Evolutionary conservation across 495 filamentous ascomycete species (phyloP).

Genomic region (Talaromyces stipitatus): DNA sequence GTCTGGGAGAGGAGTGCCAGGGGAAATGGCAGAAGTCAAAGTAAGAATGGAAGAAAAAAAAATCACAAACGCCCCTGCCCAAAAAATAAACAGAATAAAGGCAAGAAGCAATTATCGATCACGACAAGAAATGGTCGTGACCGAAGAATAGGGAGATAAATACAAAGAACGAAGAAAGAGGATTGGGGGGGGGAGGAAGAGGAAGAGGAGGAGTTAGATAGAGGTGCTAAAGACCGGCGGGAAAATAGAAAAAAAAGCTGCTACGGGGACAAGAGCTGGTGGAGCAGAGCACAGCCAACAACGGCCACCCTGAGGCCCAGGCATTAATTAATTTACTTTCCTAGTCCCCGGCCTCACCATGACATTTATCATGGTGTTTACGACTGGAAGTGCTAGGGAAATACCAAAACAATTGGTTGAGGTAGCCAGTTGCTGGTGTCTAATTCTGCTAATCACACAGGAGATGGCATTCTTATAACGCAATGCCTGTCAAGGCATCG

Average conservation of each 20-base stretch:
- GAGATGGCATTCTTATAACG: too few species aligned
- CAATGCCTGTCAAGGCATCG: neutral
- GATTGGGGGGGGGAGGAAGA: conserved; percentile 16
- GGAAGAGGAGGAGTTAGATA: conserved; percentile 17
- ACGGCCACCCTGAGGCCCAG: neutral
- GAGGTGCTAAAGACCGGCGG: conserved; percentile 14
- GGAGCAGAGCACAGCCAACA: neutral
- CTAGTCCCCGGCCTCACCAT: neutral
- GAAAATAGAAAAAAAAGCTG: conserved; percentile 6
- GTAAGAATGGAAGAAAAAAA: conserved; percentile 14
- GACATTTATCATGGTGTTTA: neutral
- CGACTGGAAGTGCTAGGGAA: neutral
- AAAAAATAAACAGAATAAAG: conserved; percentile 9
- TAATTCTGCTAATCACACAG: neutral
- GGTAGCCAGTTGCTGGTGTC: neutral
- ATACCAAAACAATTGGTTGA: neutral
- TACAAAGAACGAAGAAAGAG: conserved; percentile 22
- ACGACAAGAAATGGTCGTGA: conserved; percentile 16
- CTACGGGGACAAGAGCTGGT: conserved; percentile 1
- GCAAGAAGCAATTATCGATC: conserved; percentile 27
- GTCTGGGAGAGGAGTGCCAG: conserved; percentile 6
- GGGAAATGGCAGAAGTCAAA: conserved; percentile 9
- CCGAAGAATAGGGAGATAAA: conserved; percentile 15
- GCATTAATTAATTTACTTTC: neutral
- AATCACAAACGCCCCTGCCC: conserved; percentile 26